Evolutionary conservation across 176 grass and related monocot species (phyloP).

Genomic region (Triticum monococcum): DNA sequence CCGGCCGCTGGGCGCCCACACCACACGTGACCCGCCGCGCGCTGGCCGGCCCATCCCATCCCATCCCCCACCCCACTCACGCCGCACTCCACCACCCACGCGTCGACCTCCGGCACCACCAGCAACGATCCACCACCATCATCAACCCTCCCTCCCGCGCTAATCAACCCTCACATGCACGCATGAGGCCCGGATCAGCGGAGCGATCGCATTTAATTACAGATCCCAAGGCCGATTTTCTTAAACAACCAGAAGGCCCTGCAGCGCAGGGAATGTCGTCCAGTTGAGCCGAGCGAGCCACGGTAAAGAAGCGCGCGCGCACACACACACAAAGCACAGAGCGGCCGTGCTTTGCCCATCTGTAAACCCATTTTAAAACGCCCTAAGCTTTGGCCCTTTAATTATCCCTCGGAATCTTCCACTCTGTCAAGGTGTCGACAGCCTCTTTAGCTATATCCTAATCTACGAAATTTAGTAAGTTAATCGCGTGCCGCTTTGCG

Average conservation of each 20-base stretch:
- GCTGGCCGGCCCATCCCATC: not conserved
- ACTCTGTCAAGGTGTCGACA: slow-evolving; percentile 34
- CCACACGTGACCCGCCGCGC: not conserved
- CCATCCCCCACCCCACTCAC: not conserved
- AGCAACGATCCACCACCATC: no score
- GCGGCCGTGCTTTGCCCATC: not conserved
- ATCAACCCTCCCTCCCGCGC: no score
- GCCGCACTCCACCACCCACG: not conserved
- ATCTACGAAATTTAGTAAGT: not conserved
- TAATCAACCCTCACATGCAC: slow-evolving; percentile 6
- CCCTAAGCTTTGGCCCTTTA: slow-evolving; percentile 5
- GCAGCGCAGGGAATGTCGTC: slow-evolving; percentile 45
- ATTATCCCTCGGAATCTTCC: slow-evolving; percentile 50
- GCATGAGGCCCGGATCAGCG: slow-evolving; percentile 20
- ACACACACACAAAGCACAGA: not conserved
- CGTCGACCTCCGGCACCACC: not conserved
- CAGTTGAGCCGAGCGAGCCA: not conserved
- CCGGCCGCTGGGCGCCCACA: not conserved
- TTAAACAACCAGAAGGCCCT: slow-evolving; percentile 22
- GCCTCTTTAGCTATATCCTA: not conserved
- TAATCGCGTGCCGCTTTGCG: not conserved
- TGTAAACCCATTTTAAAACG: slow-evolving; percentile 1
- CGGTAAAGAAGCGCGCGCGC: no score
- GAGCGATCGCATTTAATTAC: slow-evolving; percentile 44
- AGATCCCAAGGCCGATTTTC: slow-evolving; percentile 69